Evolutionary conservation across 805 yeast species (phyloP).

Genomic region (Kazachstania psychrophila): DNA sequence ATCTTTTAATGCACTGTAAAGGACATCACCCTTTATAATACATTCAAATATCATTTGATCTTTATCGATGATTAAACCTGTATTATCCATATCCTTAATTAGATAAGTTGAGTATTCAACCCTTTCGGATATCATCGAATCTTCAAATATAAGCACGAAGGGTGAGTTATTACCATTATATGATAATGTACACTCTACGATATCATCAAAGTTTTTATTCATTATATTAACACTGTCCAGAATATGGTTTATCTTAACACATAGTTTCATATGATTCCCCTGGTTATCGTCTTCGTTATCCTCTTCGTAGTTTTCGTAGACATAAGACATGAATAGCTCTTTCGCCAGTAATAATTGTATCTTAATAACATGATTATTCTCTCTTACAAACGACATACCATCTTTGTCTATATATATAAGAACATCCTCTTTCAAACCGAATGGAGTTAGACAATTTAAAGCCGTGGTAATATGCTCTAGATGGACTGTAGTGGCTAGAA

Average conservation of each 20-base stretch:
- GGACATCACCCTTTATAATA: constrained; percentile 42
- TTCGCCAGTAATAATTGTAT: constrained; percentile 29
- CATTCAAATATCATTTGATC: constrained; percentile 41
- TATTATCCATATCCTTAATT: constrained; percentile 28
- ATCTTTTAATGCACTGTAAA: constrained; percentile 48
- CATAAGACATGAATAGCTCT: constrained; percentile 26
- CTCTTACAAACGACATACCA: constrained; percentile 45
- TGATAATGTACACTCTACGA: constrained; percentile 41
- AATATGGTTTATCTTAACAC: constrained; percentile 38
- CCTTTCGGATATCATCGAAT: constrained; percentile 41
- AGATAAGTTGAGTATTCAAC: constrained; percentile 47
- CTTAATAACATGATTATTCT: constrained; percentile 35
- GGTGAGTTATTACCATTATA: constrained; percentile 44
- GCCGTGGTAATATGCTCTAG: constrained; percentile 40
- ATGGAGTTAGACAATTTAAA: constrained; percentile 34
- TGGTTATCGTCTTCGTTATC: constrained; percentile 8
- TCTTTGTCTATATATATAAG: constrained; percentile 38
- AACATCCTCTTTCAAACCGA: constrained; percentile 33
- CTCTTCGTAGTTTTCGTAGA: constrained; percentile 11
- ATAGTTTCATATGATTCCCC: constrained; percentile 27
- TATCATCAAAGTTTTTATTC: constrained; percentile 27
- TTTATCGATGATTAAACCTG: constrained; percentile 37
- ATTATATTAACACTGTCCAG: constrained; percentile 43
- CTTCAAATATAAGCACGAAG: constrained; percentile 48
- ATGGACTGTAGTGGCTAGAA: constrained; percentile 40